Percentiles rank a stretch among this genome's conserved stretches.
These are phyloP conservation scores for Phlebiopsis flavidoalba DNA, from an alignment of 768 basidiomycete species.

Conservation along the genomic window DNA sequence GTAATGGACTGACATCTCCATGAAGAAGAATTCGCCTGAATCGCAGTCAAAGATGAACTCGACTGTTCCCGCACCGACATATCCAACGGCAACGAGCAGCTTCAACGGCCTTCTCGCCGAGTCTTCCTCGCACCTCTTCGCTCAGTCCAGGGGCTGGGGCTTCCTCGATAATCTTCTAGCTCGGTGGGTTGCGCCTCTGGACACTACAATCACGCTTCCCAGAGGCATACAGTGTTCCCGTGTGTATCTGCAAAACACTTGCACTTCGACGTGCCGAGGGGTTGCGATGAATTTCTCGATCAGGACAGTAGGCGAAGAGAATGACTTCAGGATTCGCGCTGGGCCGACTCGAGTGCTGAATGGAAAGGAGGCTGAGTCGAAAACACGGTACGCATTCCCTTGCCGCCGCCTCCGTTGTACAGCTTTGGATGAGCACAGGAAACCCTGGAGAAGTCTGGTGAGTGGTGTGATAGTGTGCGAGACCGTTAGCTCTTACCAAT, in stretches of 20 bases:
- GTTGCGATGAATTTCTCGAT: conserved; percentile 86
- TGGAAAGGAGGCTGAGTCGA: conserved; percentile 57
- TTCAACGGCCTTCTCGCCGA: conserved; percentile 83
- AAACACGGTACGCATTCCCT: conserved; percentile 86
- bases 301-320: conserved; percentile 81
- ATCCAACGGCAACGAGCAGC: conserved; percentile 91
- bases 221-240: conserved; percentile 87
- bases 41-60: conserved; percentile 97
- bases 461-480: background rate
- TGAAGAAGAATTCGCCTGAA: conserved; percentile 83
- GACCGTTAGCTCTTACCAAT: conserved; percentile 45
- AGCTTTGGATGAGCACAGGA: conserved; percentile 94
- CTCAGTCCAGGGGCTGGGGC: conserved; percentile 90
- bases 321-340: conserved; percentile 86
- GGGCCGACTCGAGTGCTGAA: conserved; percentile 80
- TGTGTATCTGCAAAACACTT: conserved; percentile 84
- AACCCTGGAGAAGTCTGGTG: conserved; percentile 44
- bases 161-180: conserved; percentile 96
- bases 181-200: conserved; percentile 84
- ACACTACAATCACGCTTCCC: conserved; percentile 95
- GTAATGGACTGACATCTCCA: conserved; percentile 75
- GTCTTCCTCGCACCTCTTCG: conserved; percentile 69
- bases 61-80: conserved; percentile 90
- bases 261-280: conserved; percentile 91
- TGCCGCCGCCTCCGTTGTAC: conserved; percentile 93